A percentile compares a stretch with the other conserved stretches of the same genome.
Conservation (phyloP, 2,329 filamentous ascomycete genomes). For the Venturia pyrina region DNA sequence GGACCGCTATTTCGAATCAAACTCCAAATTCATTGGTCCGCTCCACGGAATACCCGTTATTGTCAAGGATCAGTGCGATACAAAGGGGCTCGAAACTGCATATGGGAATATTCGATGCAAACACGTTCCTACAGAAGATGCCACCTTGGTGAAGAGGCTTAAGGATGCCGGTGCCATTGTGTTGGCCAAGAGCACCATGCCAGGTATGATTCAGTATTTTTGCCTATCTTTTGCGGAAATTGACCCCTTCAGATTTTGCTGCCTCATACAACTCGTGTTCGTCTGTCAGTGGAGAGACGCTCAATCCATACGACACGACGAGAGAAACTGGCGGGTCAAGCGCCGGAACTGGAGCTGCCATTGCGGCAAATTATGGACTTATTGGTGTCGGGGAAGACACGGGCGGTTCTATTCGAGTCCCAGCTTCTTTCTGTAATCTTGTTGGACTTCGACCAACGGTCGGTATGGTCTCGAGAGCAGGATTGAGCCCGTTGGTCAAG, state of each 20-base stretch:
- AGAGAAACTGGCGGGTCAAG: conserved; percentile 21
- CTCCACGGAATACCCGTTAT: conserved; percentile 7
- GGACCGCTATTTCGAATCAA: not conserved
- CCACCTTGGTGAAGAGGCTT: conserved; percentile 8
- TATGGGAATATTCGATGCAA: conserved; percentile 10
- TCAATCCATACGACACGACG: conserved; percentile 18
- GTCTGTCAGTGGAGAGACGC: conserved; percentile 8
- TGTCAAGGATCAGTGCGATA: conserved; percentile 10
- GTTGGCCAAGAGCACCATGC: conserved; percentile 10
- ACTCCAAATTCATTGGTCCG: conserved; percentile 4
- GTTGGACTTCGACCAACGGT: conserved; percentile 20
- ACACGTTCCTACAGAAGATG: conserved; percentile 7
- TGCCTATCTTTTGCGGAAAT: not conserved
- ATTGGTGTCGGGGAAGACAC: conserved; percentile 18
- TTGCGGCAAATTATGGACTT: conserved; percentile 19
- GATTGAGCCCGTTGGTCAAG: conserved; percentile 17
- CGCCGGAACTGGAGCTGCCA: conserved; percentile 20
- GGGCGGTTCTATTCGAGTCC: conserved; percentile 19
- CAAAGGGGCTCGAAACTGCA: not conserved
- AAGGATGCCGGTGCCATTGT: conserved; percentile 10
- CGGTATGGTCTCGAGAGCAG: conserved; percentile 19
- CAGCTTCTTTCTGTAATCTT: conserved; percentile 19
- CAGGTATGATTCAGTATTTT: not conserved
- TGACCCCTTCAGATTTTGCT: conserved; percentile 1
- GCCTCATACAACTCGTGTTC: conserved; percentile 8